These are phyloP conservation scores for Fusarium duplospermum DNA, from an alignment of 2,329 filamentous ascomycete species.

Conservation along the genomic window DNA sequence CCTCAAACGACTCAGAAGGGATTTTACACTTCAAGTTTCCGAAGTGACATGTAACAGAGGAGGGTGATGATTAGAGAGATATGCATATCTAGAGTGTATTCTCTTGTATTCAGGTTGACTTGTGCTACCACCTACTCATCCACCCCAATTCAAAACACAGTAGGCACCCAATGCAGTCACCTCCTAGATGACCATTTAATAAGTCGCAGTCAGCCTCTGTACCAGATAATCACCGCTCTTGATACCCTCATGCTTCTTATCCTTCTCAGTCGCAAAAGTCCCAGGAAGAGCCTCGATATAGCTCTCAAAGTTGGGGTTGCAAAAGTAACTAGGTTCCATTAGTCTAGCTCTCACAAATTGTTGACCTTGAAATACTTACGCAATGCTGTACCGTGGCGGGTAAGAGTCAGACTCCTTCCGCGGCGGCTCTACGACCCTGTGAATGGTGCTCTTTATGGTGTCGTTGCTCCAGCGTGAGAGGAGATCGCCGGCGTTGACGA, in stretches of 20 bases:
- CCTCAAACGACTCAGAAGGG: too few species aligned
- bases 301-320: slow-evolving; percentile 83
- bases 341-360: neutral
- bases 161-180: neutral
- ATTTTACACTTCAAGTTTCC: too few species aligned
- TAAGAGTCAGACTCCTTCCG: slow-evolving; percentile 67
- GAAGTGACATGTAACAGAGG: too few species aligned
- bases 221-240: slow-evolving; percentile 85
- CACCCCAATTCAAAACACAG: neutral
- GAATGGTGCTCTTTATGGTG: slow-evolving; percentile 88
- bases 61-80: too few species aligned
- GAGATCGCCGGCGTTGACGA: slow-evolving; percentile 90
- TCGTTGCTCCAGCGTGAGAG: slow-evolving; percentile 92
- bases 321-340: slow-evolving; percentile 75
- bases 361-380: slow-evolving; percentile 61
- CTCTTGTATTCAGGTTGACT: too few species aligned
- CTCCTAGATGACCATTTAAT: slow-evolving; percentile 54
- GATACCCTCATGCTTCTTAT: slow-evolving; percentile 84
- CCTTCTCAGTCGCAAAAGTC: slow-evolving; percentile 71
- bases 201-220: slow-evolving; percentile 80
- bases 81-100: too few species aligned
- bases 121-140: too few species aligned
- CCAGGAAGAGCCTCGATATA: slow-evolving; percentile 85
- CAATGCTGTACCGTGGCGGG: slow-evolving; percentile 86
- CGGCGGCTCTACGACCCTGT: slow-evolving; percentile 90